Conservation (phyloP, 2,329 filamentous ascomycete genomes). For the Venturiaceae sp. region DNA sequence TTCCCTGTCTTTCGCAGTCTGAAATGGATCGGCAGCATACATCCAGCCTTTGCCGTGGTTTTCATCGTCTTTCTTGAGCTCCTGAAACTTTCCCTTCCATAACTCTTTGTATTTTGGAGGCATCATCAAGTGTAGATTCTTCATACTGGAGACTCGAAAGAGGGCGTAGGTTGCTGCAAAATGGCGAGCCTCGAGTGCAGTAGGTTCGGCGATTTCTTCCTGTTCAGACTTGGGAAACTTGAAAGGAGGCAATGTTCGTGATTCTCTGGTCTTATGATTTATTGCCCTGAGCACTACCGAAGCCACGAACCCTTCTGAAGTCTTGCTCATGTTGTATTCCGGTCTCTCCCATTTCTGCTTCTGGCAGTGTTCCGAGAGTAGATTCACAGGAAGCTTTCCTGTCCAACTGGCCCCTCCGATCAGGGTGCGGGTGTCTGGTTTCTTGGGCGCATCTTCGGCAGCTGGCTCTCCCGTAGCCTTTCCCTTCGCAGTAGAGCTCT, state of each 20-base stretch:
- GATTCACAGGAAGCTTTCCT: slow-evolving; percentile 87
- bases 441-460: slow-evolving; percentile 39
- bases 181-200: slow-evolving; percentile 82
- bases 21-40: slow-evolving; percentile 93
- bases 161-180: slow-evolving; percentile 87
- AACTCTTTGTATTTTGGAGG: slow-evolving; percentile 81
- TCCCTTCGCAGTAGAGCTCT: slow-evolving; percentile 20
- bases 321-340: slow-evolving; percentile 62
- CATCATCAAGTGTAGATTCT: slow-evolving; percentile 89
- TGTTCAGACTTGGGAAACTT: slow-evolving; percentile 62
- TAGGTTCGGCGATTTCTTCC: slow-evolving; percentile 68
- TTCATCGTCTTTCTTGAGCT: slow-evolving; percentile 71
- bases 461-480: slow-evolving; percentile 16
- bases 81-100: slow-evolving; percentile 82
- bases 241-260: slow-evolving; percentile 67
- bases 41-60: slow-evolving; percentile 73
- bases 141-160: slow-evolving; percentile 88
- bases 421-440: slow-evolving; percentile 58
- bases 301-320: slow-evolving; percentile 55
- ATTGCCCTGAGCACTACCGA: slow-evolving; percentile 65
- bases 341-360: slow-evolving; percentile 93
- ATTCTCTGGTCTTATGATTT: slow-evolving; percentile 75
- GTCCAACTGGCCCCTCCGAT: slow-evolving; percentile 97
- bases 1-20: slow-evolving; percentile 67
- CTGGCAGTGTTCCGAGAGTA: slow-evolving; percentile 89